Conservation (phyloP, 305 asterid genomes). For the Fraxinus paxiana region DNA sequence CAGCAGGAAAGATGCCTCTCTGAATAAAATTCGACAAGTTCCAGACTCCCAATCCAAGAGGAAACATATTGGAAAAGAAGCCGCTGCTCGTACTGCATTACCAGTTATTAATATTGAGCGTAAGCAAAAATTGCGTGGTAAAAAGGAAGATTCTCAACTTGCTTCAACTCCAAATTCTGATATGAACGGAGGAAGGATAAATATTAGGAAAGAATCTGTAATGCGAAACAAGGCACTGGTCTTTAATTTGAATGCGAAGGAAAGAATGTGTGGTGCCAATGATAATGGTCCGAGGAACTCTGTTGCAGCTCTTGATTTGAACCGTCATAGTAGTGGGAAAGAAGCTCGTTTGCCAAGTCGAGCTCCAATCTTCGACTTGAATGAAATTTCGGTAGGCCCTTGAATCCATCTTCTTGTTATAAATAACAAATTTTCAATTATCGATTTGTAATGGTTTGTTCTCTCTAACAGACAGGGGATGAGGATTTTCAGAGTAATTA, state of each 20-base stretch:
- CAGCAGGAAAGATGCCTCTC: conserved; percentile 29
- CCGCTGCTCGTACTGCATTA: conserved; percentile 6
- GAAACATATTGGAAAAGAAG: conserved; percentile 36
- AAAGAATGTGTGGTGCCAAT: conserved; percentile 32
- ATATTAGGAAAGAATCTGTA: conserved; percentile 29
- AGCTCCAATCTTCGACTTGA: conserved; percentile 73
- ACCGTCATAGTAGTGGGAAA: conserved; percentile 41
- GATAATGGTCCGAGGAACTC: conserved; percentile 26
- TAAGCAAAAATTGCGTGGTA: conserved; percentile 16
- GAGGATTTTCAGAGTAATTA: conserved; percentile 47
- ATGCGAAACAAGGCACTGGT: conserved; percentile 14
- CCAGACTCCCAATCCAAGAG: conserved; percentile 34
- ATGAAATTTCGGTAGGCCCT: conserved; percentile 67
- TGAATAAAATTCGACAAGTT: conserved; percentile 36
- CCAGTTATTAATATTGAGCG: conserved; percentile 21
- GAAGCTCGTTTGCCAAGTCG: conserved; percentile 44
- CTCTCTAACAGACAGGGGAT: conserved; percentile 57
- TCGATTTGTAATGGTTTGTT: neutral
- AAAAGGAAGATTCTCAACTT: conserved; percentile 12
- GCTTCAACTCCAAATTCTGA: conserved; percentile 21
- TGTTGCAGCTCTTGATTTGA: conserved; percentile 49
- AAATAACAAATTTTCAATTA: neutral
- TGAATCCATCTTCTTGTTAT: neutral
- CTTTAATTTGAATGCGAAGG: conserved; percentile 36
- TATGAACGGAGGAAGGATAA: conserved; percentile 35